Conservation (phyloP, 2,329 filamentous ascomycete genomes). For the Phyllosticta ampelicida region DNA sequence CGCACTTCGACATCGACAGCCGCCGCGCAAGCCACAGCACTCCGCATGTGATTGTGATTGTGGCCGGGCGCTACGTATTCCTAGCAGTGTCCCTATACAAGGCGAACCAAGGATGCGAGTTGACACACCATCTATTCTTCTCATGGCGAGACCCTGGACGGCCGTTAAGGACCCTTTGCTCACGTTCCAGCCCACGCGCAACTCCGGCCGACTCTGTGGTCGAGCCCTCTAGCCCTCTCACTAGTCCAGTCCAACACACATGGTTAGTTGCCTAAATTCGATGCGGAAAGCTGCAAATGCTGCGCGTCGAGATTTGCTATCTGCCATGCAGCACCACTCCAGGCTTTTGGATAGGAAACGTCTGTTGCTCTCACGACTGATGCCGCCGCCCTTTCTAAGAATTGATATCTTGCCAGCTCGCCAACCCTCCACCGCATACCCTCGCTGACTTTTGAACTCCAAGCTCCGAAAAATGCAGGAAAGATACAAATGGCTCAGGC, state of each 20-base stretch:
- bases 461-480: conserved; percentile 1
- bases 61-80: neutral
- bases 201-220: neutral
- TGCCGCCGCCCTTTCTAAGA: neutral
- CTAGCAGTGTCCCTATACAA: too few species aligned
- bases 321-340: neutral
- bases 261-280: neutral
- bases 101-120: neutral
- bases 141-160: neutral
- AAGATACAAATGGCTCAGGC: conserved; percentile 17
- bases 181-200: neutral
- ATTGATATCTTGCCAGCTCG: neutral
- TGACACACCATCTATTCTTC: neutral
- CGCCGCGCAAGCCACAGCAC: conserved; percentile 1
- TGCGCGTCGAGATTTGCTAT: neutral
- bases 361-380: neutral
- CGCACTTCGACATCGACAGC: neutral
- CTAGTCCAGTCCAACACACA: too few species aligned
- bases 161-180: neutral
- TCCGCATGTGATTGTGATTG: conserved; percentile 9
- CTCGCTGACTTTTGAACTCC: neutral
- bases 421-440: neutral
- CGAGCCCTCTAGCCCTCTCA: neutral
- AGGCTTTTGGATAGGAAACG: too few species aligned
- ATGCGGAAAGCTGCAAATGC: neutral